Conservation (phyloP, 2,329 filamentous ascomycete genomes). For the Exophiala lecanii-corni region DNA sequence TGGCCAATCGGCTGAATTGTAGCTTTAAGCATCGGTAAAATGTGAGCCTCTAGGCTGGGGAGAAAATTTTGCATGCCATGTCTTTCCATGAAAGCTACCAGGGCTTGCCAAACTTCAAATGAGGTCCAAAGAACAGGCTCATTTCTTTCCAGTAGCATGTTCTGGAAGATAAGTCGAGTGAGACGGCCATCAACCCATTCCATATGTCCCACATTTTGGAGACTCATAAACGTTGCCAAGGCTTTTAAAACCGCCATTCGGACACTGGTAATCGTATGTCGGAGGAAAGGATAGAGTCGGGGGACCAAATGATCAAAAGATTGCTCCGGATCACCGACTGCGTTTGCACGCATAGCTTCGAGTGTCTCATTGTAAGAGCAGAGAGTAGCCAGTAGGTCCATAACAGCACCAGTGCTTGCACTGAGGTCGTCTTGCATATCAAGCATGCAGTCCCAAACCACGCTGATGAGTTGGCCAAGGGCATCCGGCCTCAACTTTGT, state of each 20-base stretch:
- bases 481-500: conserved; percentile 75
- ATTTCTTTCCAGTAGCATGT: conserved; percentile 88
- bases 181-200: conserved; percentile 92
- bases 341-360: conserved; percentile 88
- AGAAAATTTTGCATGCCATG: conserved; percentile 58
- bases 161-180: conserved; percentile 86
- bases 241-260: conserved; percentile 89
- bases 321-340: conserved; percentile 73
- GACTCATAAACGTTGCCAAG: conserved; percentile 83
- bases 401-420: conserved; percentile 94
- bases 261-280: conserved; percentile 95
- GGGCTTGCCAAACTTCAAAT: conserved; percentile 75
- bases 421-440: conserved; percentile 96
- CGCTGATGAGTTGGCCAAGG: conserved; percentile 77
- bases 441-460: conserved; percentile 95
- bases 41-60: conserved; percentile 67
- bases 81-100: conserved; percentile 45
- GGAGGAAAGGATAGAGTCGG: conserved; percentile 88
- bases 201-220: conserved; percentile 72
- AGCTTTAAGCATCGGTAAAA: conserved; percentile 76
- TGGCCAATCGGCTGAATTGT: conserved; percentile 90
- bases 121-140: conserved; percentile 76
- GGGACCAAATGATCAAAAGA: conserved; percentile 92
- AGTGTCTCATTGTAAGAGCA: conserved; percentile 92
- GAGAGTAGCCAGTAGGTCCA: conserved; percentile 93